These are phyloP conservation scores for Amorphotheca resinae DNA, from an alignment of 495 filamentous ascomycete genomes.

Conservation along the genomic window DNA sequence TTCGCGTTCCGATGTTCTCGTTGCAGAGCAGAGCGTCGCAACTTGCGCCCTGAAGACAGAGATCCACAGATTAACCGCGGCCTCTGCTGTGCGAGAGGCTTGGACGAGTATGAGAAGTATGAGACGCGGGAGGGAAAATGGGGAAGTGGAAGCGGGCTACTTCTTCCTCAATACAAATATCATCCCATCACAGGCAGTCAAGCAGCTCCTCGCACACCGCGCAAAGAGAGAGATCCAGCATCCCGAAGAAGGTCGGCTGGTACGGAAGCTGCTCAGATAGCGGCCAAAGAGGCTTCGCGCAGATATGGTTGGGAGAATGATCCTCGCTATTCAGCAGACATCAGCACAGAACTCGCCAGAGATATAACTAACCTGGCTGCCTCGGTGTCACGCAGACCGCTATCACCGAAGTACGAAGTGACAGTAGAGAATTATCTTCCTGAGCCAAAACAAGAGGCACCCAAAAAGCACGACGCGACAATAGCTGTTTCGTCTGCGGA, in stretches of 20 bases:
- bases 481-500: too few species aligned
- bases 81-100: slow-evolving; percentile 2
- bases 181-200: not conserved
- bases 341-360: not conserved
- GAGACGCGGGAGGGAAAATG: not conserved
- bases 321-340: not conserved
- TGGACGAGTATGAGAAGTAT: slow-evolving; percentile 1
- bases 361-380: not conserved
- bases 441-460: too few species aligned
- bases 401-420: too few species aligned
- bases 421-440: not conserved
- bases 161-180: not conserved
- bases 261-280: not conserved
- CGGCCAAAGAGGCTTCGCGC: not conserved
- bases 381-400: too few species aligned
- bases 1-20: not conserved
- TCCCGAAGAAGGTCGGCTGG: too few species aligned
- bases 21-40: not conserved
- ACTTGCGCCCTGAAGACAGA: not conserved
- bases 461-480: too few species aligned
- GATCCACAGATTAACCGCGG: not conserved
- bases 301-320: not conserved
- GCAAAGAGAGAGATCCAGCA: not conserved
- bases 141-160: not conserved
- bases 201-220: not conserved